A percentile compares a stretch with the other conserved stretches of the same genome.
These are phyloP conservation scores for Periconia sp. DNA, from an alignment of 2,329 filamentous ascomycete species.

Conservation along the genomic window DNA sequence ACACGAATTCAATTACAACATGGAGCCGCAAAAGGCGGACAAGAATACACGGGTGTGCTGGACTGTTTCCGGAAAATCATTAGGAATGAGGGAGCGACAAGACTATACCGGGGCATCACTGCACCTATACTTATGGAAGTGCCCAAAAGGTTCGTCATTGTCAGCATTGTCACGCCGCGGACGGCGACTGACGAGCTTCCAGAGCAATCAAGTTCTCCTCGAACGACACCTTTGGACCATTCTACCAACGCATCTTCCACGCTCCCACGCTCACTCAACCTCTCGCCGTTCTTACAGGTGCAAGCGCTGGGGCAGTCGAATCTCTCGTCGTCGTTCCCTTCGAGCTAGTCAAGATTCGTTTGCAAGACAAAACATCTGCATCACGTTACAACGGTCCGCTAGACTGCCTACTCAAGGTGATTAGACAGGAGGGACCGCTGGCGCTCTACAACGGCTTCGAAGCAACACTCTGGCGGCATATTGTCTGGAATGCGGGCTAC, in stretches of 20 bases:
- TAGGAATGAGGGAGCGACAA: constrained; percentile 26
- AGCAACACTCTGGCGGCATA: constrained; percentile 38
- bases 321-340: constrained; percentile 41
- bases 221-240: constrained; percentile 32
- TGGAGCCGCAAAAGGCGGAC: constrained; percentile 20
- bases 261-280: constrained; percentile 28
- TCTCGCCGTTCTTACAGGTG: constrained; percentile 34
- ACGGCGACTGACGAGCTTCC: no score
- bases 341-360: constrained; percentile 36
- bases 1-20: constrained; percentile 39
- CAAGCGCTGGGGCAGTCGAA: constrained; percentile 36
- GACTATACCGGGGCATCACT: constrained; percentile 37
- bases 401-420: constrained; percentile 35
- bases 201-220: constrained; percentile 41
- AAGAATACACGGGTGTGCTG: constrained; percentile 34
- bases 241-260: constrained; percentile 33
- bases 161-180: no score
- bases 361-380: constrained; percentile 35
- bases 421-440: constrained; percentile 29
- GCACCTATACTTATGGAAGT: constrained; percentile 42
- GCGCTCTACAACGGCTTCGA: constrained; percentile 41
- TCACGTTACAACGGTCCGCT: constrained; percentile 32
- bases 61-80: constrained; percentile 39
- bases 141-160: constrained; percentile 25
- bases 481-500: constrained; percentile 41